These are phyloP conservation scores for Elsinoe arachidis DNA, from an alignment of 2,329 filamentous ascomycete genomes.

Conservation along the genomic window DNA sequence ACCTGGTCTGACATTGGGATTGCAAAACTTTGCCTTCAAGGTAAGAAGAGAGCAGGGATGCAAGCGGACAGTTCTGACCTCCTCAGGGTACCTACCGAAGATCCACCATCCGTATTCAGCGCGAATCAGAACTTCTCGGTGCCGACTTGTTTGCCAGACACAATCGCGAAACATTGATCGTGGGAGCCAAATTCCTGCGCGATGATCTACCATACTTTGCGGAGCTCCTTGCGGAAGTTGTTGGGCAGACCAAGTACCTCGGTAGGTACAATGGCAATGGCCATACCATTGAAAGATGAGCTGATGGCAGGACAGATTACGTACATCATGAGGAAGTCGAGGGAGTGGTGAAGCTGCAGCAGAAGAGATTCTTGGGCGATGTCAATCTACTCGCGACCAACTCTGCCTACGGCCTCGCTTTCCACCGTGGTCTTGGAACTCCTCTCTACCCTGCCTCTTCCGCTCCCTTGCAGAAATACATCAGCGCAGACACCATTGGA, in stretches of 20 bases:
- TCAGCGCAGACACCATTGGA: constrained; percentile 65
- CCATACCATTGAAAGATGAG: constrained; percentile 18
- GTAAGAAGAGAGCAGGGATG: constrained; percentile 35
- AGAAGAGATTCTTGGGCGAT: constrained; percentile 59
- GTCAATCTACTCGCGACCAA: constrained; percentile 68
- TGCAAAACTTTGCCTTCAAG: constrained; percentile 97
- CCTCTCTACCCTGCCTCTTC: constrained; percentile 64
- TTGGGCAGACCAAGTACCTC: constrained; percentile 78
- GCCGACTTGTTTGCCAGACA: constrained; percentile 81
- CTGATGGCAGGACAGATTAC: constrained; percentile 51
- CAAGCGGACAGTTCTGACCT: constrained; percentile 15
- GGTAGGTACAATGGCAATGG: constrained; percentile 34
- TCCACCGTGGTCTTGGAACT: constrained; percentile 84
- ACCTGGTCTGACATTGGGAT: constrained; percentile 79
- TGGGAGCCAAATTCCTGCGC: constrained; percentile 90
- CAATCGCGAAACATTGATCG: constrained; percentile 83
- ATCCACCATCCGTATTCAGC: constrained; percentile 83
- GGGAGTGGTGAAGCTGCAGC: constrained; percentile 65
- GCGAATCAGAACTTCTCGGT: constrained; percentile 91
- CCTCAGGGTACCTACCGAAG: constrained; percentile 72
- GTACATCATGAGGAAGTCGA: constrained; percentile 86
- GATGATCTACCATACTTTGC: constrained; percentile 96
- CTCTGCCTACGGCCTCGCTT: constrained; percentile 75
- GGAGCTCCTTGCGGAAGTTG: constrained; percentile 87
- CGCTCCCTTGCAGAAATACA: constrained; percentile 67